phyloP scores from a whole-genome alignment of 2,329 filamentous ascomycete genomes.

The Colletotrichum spaethianum region DNA sequence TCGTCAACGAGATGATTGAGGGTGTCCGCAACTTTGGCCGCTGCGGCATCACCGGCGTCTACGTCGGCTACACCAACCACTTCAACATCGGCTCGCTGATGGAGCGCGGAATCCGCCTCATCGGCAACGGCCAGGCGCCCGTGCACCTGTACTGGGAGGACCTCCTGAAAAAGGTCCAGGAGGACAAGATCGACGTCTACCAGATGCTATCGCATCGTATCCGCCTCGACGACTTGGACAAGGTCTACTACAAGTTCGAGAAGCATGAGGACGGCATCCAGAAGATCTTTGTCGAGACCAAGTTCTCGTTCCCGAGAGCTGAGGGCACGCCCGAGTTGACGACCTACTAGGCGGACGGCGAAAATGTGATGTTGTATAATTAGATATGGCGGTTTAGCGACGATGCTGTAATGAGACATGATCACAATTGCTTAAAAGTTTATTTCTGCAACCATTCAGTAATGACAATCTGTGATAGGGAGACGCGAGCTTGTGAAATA shows the following conservation, averaged over 20 bases:
- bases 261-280: conserved; percentile 79
- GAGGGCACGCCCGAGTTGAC: conserved; percentile 61
- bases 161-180: conserved; percentile 77
- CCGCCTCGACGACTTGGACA: conserved; percentile 79
- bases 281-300: conserved; percentile 80
- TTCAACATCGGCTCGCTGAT: conserved; percentile 89
- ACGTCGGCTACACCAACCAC: conserved; percentile 79
- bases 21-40: conserved; percentile 80
- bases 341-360: conserved; percentile 47
- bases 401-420: conserved; percentile 1
- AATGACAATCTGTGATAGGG: too few species aligned
- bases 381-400: not conserved
- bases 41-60: conserved; percentile 82
- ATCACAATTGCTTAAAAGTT: too few species aligned
- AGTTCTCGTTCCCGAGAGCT: conserved; percentile 65
- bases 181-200: conserved; percentile 78
- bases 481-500: too few species aligned
- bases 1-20: conserved; percentile 85
- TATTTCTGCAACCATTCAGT: too few species aligned
- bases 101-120: conserved; percentile 88
- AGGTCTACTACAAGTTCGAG: conserved; percentile 76
- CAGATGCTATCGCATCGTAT: conserved; percentile 88
- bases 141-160: conserved; percentile 89
- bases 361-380: not conserved
- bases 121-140: conserved; percentile 76